These are phyloP conservation scores for Rhodotorula glutinis DNA, from an alignment of 1,284 basidiomycete genomes.

Conservation along the genomic window DNA sequence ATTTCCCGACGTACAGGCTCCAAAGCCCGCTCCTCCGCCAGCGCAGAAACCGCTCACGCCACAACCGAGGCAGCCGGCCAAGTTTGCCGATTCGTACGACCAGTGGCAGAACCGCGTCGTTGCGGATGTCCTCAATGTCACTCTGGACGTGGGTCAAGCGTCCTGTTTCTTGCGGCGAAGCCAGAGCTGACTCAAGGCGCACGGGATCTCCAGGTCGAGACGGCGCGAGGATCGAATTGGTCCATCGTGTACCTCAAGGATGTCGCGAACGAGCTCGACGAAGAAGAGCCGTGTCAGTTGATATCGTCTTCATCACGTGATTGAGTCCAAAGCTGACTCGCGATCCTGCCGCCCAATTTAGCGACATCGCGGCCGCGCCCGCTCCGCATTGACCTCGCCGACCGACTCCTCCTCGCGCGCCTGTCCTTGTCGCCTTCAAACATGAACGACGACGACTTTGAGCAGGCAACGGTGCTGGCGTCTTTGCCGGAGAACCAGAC, in stretches of 20 bases:
- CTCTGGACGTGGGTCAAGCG: conserved; percentile 65
- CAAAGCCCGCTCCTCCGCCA: not conserved
- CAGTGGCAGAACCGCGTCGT: conserved; percentile 40
- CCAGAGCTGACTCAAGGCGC: conserved; percentile 7
- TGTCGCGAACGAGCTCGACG: conserved; percentile 65
- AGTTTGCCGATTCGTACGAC: conserved; percentile 39
- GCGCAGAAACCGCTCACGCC: conserved; percentile 3
- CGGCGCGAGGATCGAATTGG: conserved; percentile 67
- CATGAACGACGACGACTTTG: conserved; percentile 75
- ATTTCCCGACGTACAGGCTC: not conserved
- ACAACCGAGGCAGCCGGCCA: conserved; percentile 5
- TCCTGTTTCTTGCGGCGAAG: conserved; percentile 13
- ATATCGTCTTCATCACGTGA: not conserved
- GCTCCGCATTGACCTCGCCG: conserved; percentile 58
- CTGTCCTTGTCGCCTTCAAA: conserved; percentile 66
- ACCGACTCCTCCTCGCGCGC: conserved; percentile 79
- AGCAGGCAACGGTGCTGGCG: conserved; percentile 71
- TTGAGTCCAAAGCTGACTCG: conserved; percentile 23
- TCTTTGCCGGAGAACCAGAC: conserved; percentile 76
- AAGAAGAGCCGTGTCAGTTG: conserved; percentile 59
- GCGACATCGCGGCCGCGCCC: conserved; percentile 13
- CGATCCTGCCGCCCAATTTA: conserved; percentile 36
- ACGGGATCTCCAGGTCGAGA: conserved; percentile 56
- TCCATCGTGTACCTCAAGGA: conserved; percentile 79
- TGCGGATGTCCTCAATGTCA: conserved; percentile 55